Base-by-base conservation (phyloP, 1,284 basidiomycete genomes). In the Fomitopsis pinicola region DNA sequence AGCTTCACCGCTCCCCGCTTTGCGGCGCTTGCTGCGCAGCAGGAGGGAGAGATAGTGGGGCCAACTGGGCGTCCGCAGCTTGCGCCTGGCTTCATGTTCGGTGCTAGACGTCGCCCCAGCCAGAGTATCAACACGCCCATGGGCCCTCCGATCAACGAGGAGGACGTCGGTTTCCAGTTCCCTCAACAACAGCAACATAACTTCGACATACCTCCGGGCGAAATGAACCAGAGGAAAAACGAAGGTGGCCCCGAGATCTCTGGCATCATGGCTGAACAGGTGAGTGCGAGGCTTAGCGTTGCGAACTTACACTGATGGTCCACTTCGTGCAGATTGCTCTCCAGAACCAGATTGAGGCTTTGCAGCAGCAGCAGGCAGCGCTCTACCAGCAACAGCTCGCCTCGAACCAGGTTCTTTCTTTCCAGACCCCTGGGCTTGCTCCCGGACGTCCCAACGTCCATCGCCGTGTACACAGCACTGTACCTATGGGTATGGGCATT, bases 191-290 rank as follows among this genome's bases (percentile, higher is more conserved):
- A 69, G 59, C 38, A 40, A 40, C 74, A 68, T 61, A 67, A 66
- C 56, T 62, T 67, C 35, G 68, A 69, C 42, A 75, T 64, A 59
- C 74, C 40, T 62, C 71, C 44, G 74, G 38, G 46, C 38, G 82
- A 85, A 36, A 72, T 75, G 19, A 63, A 71, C 52, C 83, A 83
- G 65, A 78, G 87, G 64, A 85, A 87, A 69, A 73, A 76, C 17
- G 87, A 89, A 54, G 87, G 83, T 15, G 76, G 77, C 59, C 87
- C 86, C 59, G 93, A 95, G 71, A 86, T 95, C 56, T 84, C 83
- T 57, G 90, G 90, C 22, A 90, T 94, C 59, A 92, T 95, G 90
- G 92, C 92, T 22, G 92, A 95, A 74, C 94, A 96, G 83, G 93
- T 93, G 69, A 63, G 73, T 65, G 53, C 22, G 36, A 17, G 55